Evolutionary conservation across 345 rosid genomes (phyloP).

Genomic region (Adansonia digitata): DNA sequence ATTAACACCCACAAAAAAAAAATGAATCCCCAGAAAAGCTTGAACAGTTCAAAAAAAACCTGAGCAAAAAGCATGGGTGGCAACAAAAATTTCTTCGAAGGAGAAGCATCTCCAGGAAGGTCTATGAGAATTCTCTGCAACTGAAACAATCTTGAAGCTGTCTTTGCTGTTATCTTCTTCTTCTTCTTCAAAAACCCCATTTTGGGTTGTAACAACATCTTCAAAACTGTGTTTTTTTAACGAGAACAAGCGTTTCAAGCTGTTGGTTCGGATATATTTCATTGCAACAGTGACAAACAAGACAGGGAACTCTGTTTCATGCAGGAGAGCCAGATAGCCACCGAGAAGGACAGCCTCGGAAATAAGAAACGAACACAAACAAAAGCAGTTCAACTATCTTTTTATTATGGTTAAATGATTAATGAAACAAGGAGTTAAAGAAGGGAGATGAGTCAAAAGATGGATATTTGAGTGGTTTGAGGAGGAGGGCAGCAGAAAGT

Average conservation of each 20-base stretch:
- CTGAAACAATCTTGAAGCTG: conserved; percentile 26
- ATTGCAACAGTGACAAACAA: conserved; percentile 29
- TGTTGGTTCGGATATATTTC: conserved; percentile 76
- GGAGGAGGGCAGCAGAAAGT: too few relatives aligned
- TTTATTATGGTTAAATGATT: background rate
- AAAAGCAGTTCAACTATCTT: background rate
- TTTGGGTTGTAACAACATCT: conserved; percentile 29
- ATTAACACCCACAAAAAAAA: background rate
- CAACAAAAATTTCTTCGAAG: conserved; percentile 65
- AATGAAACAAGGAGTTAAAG: too few relatives aligned
- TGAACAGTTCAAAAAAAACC: conserved; percentile 30
- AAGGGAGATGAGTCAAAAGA: too few relatives aligned
- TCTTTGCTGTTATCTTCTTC: conserved; percentile 16
- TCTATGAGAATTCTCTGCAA: conserved; percentile 32
- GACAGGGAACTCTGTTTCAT: conserved; percentile 19
- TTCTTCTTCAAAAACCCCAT: conserved; percentile 18
- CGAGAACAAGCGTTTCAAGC: conserved; percentile 81
- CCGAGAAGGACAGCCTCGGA: background rate
- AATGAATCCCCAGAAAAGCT: background rate
- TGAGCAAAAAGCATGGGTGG: conserved; percentile 65
- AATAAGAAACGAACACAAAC: background rate
- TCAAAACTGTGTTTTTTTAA: conserved; percentile 57
- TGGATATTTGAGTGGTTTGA: too few relatives aligned
- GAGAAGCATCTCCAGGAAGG: conserved; percentile 97
- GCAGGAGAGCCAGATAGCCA: background rate